Evolutionary conservation across 2,329 filamentous ascomycete species (phyloP).

Genomic region (Fonsecaea multimorphosa): DNA sequence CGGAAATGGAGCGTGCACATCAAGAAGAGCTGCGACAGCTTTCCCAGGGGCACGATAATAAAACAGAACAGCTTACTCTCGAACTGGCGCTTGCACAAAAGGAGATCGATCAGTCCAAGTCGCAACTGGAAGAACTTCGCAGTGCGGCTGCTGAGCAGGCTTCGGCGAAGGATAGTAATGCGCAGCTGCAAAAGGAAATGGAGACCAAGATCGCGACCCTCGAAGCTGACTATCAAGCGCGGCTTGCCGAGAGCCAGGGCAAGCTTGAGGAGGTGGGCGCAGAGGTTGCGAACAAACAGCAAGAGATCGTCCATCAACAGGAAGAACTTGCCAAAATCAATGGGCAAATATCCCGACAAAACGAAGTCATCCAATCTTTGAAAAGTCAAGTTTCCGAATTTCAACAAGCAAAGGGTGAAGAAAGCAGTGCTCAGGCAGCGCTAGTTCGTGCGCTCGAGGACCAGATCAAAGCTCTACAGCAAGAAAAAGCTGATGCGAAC

Average conservation of each 20-base stretch:
- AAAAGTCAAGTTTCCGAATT: slow-evolving; percentile 28
- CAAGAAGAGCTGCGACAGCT: slow-evolving; percentile 48
- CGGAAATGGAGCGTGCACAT: slow-evolving; percentile 28
- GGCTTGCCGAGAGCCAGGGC: slow-evolving; percentile 24
- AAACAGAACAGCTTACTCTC: slow-evolving; percentile 15
- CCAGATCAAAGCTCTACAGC: slow-evolving; percentile 28
- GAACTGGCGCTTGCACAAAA: slow-evolving; percentile 21
- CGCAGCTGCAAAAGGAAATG: slow-evolving; percentile 30
- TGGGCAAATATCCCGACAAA: slow-evolving; percentile 32
- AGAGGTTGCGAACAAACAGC: slow-evolving; percentile 29
- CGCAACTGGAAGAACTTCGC: slow-evolving; percentile 28
- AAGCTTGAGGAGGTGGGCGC: slow-evolving; percentile 26
- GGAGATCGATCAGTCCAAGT: slow-evolving; percentile 15
- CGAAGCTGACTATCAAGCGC: slow-evolving; percentile 27
- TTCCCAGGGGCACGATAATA: slow-evolving; percentile 36
- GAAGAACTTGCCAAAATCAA: slow-evolving; percentile 31
- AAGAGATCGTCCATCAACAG: slow-evolving; percentile 30
- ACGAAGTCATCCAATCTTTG: slow-evolving; percentile 31
- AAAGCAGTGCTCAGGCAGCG: slow-evolving; percentile 20
- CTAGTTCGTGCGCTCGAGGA: slow-evolving; percentile 25
- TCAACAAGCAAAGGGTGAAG: slow-evolving; percentile 28
- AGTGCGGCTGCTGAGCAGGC: slow-evolving; percentile 21
- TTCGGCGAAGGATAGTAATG: slow-evolving; percentile 28
- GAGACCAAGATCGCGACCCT: slow-evolving; percentile 30
- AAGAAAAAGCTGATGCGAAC: slow-evolving; percentile 30